A percentile compares a stretch with the other conserved stretches of the same genome.
Evolutionary conservation across 2,329 filamentous ascomycete species (phyloP).

Genomic region (Cadophora luteo-olivacea): DNA sequence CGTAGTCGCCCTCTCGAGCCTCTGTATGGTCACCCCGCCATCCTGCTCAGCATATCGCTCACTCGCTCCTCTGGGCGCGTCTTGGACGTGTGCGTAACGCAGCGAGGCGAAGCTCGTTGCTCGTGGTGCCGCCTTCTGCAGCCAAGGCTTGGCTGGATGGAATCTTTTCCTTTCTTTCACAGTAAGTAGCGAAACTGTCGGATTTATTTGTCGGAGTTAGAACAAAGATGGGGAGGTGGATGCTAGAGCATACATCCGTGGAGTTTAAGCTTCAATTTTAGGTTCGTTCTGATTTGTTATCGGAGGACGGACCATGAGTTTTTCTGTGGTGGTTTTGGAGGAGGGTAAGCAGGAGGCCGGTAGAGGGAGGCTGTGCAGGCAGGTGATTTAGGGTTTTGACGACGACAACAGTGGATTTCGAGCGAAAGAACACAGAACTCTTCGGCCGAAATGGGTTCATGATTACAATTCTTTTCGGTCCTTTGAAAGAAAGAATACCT

Average conservation of each 20-base stretch:
- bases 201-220: conserved; percentile 8
- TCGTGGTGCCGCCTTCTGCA: conserved; percentile 1
- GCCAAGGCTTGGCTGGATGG: not conserved
- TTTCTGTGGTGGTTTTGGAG: not conserved
- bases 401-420: not conserved
- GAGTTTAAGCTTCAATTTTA: conserved; percentile 5
- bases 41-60: conserved; percentile 6
- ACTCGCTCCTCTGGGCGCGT: not conserved
- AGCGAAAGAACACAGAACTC: not conserved
- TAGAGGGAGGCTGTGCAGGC: not conserved
- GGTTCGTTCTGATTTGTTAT: not conserved
- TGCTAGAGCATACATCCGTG: not conserved
- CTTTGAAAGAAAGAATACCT: not conserved
- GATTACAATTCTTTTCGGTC: not conserved
- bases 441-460: not conserved
- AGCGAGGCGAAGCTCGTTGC: conserved; percentile 4
- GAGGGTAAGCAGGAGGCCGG: not conserved
- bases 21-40: conserved; percentile 17
- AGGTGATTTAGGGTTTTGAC: not conserved
- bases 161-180: not conserved
- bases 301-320: not conserved
- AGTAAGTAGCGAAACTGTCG: too few relatives aligned
- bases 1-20: not conserved
- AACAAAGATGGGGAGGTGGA: not conserved
- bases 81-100: conserved; percentile 18